Percentiles rank a stretch among this genome's conserved stretches.
Evolutionary conservation across 306 rosid species (phyloP).

Genomic region (Dalbergia cochinchinensis): DNA sequence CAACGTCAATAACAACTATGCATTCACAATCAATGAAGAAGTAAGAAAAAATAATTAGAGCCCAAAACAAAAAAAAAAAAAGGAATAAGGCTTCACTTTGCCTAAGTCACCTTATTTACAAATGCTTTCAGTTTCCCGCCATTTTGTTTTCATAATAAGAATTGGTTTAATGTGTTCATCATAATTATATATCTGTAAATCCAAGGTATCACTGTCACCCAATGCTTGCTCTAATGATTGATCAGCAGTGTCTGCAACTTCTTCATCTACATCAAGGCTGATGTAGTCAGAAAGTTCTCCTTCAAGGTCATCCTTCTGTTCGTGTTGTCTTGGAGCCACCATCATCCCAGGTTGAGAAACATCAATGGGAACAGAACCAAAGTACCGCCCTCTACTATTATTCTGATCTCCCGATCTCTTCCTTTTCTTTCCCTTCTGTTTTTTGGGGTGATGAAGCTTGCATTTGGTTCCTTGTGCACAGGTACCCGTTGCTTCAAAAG

Average conservation of each 20-base stretch:
- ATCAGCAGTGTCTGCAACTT: constrained; percentile 50
- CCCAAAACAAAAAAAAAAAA: not conserved
- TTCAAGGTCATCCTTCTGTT: constrained; percentile 36
- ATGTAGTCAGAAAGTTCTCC: constrained; percentile 64
- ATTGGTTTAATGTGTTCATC: constrained; percentile 70
- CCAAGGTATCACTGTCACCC: constrained; percentile 53
- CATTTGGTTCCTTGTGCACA: constrained; percentile 75
- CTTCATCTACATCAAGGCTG: constrained; percentile 61
- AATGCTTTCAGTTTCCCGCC: constrained; percentile 11
- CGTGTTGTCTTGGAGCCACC: constrained; percentile 46
- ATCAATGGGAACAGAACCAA: constrained; percentile 55
- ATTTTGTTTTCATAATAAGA: constrained; percentile 54
- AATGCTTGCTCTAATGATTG: constrained; percentile 46
- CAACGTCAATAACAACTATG: not conserved
- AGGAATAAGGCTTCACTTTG: not conserved
- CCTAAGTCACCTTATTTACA: constrained; percentile 41
- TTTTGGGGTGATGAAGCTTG: constrained; percentile 93
- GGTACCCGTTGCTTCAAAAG: constrained; percentile 84
- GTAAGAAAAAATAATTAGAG: not conserved
- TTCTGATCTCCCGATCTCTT: constrained; percentile 64
- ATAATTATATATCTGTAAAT: constrained; percentile 56
- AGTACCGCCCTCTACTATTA: constrained; percentile 72
- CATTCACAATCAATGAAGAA: constrained; percentile 13
- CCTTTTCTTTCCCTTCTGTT: constrained; percentile 75
- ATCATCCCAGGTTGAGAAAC: constrained; percentile 48